phyloP scores from a whole-genome alignment of 1,284 basidiomycete genomes.

The Tetrapyrgos nigripes region DNA sequence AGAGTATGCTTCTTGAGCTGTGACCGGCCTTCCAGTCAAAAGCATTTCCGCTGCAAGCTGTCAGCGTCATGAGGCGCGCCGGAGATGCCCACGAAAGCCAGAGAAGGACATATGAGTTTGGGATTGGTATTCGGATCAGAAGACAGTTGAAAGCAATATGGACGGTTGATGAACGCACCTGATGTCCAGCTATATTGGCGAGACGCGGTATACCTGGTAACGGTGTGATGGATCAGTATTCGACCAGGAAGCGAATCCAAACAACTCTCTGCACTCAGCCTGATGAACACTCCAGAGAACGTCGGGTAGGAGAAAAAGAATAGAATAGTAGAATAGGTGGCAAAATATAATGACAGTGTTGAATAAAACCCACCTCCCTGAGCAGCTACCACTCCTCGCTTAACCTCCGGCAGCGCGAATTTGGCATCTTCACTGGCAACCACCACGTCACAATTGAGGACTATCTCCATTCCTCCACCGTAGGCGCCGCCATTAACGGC shows the following conservation, averaged over 20 bases:
- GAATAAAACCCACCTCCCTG: constrained; percentile 79
- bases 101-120: not conserved
- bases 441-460: constrained; percentile 86
- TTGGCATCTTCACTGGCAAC: constrained; percentile 75
- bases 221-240: constrained; percentile 1
- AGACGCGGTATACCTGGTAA: constrained; percentile 67
- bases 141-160: constrained; percentile 7
- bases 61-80: not conserved
- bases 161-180: constrained; percentile 52
- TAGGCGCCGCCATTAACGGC: constrained; percentile 84
- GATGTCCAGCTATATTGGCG: constrained; percentile 67
- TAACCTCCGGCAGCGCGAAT: constrained; percentile 85
- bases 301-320: constrained; percentile 21
- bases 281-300: too few species aligned
- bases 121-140: constrained; percentile 11
- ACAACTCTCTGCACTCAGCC: too few species aligned
- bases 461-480: constrained; percentile 83
- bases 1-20: constrained; percentile 70
- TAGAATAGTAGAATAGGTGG: constrained; percentile 15
- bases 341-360: too few species aligned
- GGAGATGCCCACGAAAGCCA: not conserved
- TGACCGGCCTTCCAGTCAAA: constrained; percentile 71
- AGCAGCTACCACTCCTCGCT: constrained; percentile 77
- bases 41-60: constrained; percentile 83
- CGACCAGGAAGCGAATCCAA: too few species aligned